Evolutionary conservation across 768 basidiomycete genomes (phyloP), one percentile per base, ranked within the genome.

Genomic region (Lactifluus hygrophoroides): DNA sequence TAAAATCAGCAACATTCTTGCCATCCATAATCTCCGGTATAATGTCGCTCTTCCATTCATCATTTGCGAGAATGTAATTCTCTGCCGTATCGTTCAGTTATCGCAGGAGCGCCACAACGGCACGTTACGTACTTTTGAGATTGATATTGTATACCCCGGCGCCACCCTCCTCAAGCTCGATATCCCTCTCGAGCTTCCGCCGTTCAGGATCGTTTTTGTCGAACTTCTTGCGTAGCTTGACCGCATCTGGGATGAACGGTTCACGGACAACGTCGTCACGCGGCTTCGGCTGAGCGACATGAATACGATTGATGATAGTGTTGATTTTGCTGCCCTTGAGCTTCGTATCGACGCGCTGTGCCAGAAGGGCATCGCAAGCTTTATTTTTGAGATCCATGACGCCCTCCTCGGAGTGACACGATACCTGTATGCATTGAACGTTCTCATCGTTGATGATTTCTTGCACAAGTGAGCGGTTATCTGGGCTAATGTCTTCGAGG

Each of bases 21-120:
- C 96, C 96, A 65, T 97, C 85, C 86, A 92, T 85, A 68, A 99
- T 90, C 71, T 99, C 96, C n/a, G 96, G 96, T n/a, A 98, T 88
- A 64, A 83, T 78, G 68, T 99, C 96, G 75, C 83, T 77, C 76
- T 96, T 99, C 96, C 96, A 99, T 44, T 90, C 86, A 37, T 88
- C 84, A 69, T 96, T 85, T 23, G 83, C 78, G 58, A 99, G 83
- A 27, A 96, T 57, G 73, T 96, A 98, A 71, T 91, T 82, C 79
- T 92, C 94, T 97, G 74, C 48, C 40, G 14, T 5, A 28, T 21
- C 10, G 25, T 49, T 49, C 9, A 44, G 25, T 37, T 8, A 54
- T 13, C 17, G 9, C 3, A 5, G 54, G 19, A 37, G 14, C 30
- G 7, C 32, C 16, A 64, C 5, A 23, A 49, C 14, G 11, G 19